Evolutionary conservation across 768 basidiomycete species (phyloP), one percentile per base, ranked within the genome.

Genomic region (Atractiella rhizophila): DNA sequence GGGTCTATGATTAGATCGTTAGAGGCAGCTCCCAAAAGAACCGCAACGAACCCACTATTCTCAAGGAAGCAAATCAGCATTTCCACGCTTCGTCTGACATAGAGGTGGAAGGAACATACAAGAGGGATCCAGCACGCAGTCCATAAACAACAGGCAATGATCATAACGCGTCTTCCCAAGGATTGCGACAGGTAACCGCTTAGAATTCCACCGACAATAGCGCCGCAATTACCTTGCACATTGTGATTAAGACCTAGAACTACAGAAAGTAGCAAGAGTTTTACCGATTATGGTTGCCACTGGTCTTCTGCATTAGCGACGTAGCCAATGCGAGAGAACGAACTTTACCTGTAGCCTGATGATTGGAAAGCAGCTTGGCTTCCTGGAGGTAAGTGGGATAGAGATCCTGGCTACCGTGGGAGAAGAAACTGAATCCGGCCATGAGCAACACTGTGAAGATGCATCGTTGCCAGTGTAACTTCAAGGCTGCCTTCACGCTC

Each of bases 371-470:
- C 13, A 64, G 62, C 54, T 81, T 82, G 19, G 69, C 63, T 2
- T 57, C 59, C 41, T 69, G 57, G 37, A 81, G 62, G 54, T 77
- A 81, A 8, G 73, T 77, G 37, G 79, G 78, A 59, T 78, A 48
- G 16, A 57, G 44, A 42, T 57, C 56, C 40, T 65, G 64, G 35
- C 71, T 73, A 19, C 75, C 74, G 56, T 76, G 76, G 15, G 72
- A 71, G 45, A 76, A 62, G 59, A 77, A 59, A 52, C 59, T 60
- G 54, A 61, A 59, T 15, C 56, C 63, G 2, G 74, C 73, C 78
- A 82, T 79, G 41, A 86, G 66, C 38, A 82, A 60, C 16, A 85
- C 67, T 1, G 77, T 76, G 53, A 85, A 86, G 37, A 83, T 71
- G 54, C 76, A 80, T 30, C 76, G 53, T 12, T 72, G 47, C 80